phyloP scores from a whole-genome alignment of 169 alveolate genomes.

The Perkinsus olseni region DNA sequence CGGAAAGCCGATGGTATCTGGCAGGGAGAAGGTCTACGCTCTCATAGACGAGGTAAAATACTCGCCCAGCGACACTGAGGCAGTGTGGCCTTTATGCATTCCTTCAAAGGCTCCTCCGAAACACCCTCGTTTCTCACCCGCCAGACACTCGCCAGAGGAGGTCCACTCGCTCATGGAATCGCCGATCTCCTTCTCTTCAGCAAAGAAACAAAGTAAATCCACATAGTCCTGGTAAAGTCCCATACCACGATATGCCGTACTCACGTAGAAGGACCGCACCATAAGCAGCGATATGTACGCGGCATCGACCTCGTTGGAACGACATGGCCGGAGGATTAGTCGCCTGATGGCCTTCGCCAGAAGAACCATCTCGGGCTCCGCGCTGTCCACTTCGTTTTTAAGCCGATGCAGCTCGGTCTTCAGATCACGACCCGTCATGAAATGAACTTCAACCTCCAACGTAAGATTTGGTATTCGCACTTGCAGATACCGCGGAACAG shows the following conservation, averaged over 20 bases:
- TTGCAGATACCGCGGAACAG: neutral
- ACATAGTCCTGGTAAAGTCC: neutral
- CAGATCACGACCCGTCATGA: neutral
- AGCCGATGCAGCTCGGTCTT: neutral
- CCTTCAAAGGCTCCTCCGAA: too few relatives aligned
- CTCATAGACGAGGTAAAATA: neutral
- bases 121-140: neutral
- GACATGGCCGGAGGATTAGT: neutral
- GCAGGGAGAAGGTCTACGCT: neutral
- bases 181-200: neutral
- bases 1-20: neutral
- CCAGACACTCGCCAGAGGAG: neutral
- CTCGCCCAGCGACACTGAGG: neutral
- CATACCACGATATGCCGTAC: neutral
- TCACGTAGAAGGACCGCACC: neutral
- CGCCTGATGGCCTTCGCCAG: neutral
- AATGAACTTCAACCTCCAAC: neutral
- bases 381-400: neutral
- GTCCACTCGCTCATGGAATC: neutral
- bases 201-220: neutral
- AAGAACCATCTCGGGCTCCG: neutral
- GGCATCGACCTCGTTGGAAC: neutral
- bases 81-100: neutral
- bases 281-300: neutral
- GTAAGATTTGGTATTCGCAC: neutral